Base-by-base conservation (phyloP, 441 rosid genomes). In the Capsella rubella region DNA sequence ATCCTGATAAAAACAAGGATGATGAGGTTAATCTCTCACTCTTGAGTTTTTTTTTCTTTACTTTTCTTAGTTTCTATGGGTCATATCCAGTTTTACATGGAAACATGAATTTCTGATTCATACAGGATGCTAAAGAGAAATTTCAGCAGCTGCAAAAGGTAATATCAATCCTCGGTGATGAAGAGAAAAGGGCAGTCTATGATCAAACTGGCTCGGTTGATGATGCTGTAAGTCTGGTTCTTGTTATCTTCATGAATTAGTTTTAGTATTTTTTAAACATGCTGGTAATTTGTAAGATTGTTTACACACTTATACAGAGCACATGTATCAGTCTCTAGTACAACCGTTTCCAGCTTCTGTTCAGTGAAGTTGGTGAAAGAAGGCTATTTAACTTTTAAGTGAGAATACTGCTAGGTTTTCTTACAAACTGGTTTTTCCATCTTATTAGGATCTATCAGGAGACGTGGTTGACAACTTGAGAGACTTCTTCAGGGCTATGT, bases 71-170 rank as follows among this genome's bases (percentile, higher is more conserved):
- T 13, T 8, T 31, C 12, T 3, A 6, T 12, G 54, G 51, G 43
- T 80, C 49, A 29, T 14, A 8, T 35, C 49, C 27, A 16, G 1
- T 9, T 47, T 29, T 59, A 39, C 28, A 43, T 2, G 12, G 21
- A 14, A 49, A 37, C 27, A 14, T 0, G 8, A 15, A 13, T 34
- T 16, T 64, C 5, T 45, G 8, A 32, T 32, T 74, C 16, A 8
- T 64, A 62, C 57, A 95, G 99, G 98, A 89, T 51, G 97, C 97
- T 35, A 95, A 95, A 69, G 99, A 90, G 79, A 95, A 91, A 55
- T 93, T 93, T 81, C 97, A 95, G 87, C 95, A 90, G 74, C 74
- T 95, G 82, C 98, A 95, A 80, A 95, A 90, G 84, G 95, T 91
- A 79, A 91, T 95, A 45, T 89, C 95, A 0, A 82, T 95, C 81